Evolutionary conservation across 768 basidiomycete species (phyloP).

Genomic region (Mycena pura): DNA sequence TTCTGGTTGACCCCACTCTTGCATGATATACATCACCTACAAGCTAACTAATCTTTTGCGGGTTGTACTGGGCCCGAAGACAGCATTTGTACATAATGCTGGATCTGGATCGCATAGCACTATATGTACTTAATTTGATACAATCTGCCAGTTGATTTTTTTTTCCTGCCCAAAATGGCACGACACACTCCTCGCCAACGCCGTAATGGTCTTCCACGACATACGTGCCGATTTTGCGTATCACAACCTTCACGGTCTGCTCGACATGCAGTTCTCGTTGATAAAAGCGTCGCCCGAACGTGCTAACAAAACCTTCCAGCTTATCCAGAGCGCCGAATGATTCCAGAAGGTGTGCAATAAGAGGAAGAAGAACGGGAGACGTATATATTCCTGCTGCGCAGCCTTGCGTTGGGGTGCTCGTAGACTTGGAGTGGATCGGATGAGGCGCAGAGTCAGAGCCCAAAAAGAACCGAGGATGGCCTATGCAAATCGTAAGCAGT

Average conservation of each 20-base stretch:
- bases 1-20: background rate
- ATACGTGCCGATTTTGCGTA: slow-evolving; percentile 48
- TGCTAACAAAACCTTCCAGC: slow-evolving; percentile 81
- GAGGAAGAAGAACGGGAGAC: slow-evolving; percentile 87
- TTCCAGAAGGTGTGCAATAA: slow-evolving; percentile 88
- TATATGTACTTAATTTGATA: slow-evolving; percentile 6
- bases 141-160: slow-evolving; percentile 76
- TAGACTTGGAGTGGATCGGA: slow-evolving; percentile 69
- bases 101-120: too few species aligned
- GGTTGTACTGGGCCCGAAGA: too few species aligned
- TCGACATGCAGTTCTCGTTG: slow-evolving; percentile 38
- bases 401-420: slow-evolving; percentile 67
- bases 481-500: slow-evolving; percentile 42
- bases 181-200: slow-evolving; percentile 57
- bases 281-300: slow-evolving; percentile 85
- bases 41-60: too few species aligned
- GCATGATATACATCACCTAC: background rate
- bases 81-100: too few species aligned
- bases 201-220: slow-evolving; percentile 57
- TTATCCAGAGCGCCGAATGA: slow-evolving; percentile 86
- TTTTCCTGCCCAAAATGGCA: slow-evolving; percentile 91
- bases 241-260: slow-evolving; percentile 44
- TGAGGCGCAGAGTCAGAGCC: slow-evolving; percentile 98
- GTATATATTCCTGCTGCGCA: slow-evolving; percentile 99
- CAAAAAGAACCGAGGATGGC: slow-evolving; percentile 95